A percentile compares a stretch with the other conserved stretches of the same genome.
Evolutionary conservation across 2,329 filamentous ascomycete genomes (phyloP).

Genomic region (Ilyonectria mors-panacis): DNA sequence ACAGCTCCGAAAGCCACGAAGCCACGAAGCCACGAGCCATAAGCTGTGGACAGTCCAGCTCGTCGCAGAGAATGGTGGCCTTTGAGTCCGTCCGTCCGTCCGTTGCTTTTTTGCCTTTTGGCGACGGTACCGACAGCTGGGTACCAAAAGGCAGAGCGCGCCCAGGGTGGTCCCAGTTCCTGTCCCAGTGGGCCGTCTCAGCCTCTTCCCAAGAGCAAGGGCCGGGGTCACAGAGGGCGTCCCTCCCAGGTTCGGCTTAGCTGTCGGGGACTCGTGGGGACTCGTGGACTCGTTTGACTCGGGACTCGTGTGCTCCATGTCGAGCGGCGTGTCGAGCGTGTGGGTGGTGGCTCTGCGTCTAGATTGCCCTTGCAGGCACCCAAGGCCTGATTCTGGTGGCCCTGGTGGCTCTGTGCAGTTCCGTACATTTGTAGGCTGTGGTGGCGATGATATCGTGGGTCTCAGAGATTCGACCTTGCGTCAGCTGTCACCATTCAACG

Average conservation of each 20-base stretch:
- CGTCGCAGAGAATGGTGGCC: neutral
- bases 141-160: conserved; percentile 36
- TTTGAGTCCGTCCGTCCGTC: conserved; percentile 21
- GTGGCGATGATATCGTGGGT: neutral
- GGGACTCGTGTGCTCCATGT: neutral
- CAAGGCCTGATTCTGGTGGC: conserved; percentile 8
- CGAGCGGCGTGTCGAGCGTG: neutral
- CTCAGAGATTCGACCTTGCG: neutral
- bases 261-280: too few species aligned
- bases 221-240: conserved; percentile 10
- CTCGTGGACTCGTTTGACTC: too few species aligned
- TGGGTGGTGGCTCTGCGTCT: conserved; percentile 2
- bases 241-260: conserved; percentile 9
- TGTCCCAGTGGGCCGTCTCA: conserved; percentile 38
- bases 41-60: neutral
- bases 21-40: neutral
- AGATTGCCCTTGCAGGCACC: conserved; percentile 27
- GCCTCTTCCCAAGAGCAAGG: conserved; percentile 24
- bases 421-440: neutral
- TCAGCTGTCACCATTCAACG: neutral
- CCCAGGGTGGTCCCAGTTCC: conserved; percentile 38
- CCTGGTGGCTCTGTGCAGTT: neutral
- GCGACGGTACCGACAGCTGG: conserved; percentile 46
- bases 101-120: conserved; percentile 14
- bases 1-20: neutral